Evolutionary conservation across 73 alveolate species (phyloP).

Genomic region (Stentor coeruleus): DNA sequence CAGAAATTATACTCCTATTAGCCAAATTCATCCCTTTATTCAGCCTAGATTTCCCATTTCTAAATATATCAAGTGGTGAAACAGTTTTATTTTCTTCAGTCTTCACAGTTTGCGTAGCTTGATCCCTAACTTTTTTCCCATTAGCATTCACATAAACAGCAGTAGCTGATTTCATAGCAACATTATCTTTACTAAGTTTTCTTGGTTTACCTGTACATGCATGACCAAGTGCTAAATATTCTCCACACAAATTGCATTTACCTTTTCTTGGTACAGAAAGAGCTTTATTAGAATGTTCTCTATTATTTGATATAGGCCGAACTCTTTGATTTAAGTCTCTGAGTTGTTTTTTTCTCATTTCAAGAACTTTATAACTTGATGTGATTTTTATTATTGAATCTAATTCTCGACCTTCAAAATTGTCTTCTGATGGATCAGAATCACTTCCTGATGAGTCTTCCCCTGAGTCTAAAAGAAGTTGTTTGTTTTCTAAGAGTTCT

Average conservation of each 20-base stretch:
- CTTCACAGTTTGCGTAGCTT: slow-evolving; percentile 19
- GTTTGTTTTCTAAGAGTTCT: background rate
- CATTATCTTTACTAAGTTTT: background rate
- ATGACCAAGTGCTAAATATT: background rate
- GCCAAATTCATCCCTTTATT: too few relatives aligned
- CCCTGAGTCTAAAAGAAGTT: slow-evolving; percentile 36
- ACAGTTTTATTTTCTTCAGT: background rate
- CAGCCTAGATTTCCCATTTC: too few relatives aligned
- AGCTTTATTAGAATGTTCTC: background rate
- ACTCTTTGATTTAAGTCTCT: background rate
- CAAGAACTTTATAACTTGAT: background rate
- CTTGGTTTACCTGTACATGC: background rate
- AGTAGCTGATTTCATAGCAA: background rate
- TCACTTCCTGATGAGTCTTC: slow-evolving; percentile 69
- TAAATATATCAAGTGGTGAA: too few relatives aligned
- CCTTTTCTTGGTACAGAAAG: background rate
- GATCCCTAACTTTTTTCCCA: slow-evolving; percentile 18
- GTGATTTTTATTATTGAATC: slow-evolving; percentile 3
- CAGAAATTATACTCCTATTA: too few relatives aligned
- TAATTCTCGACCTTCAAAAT: slow-evolving; percentile 65
- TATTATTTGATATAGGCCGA: background rate
- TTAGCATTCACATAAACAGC: background rate
- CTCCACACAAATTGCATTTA: slow-evolving; percentile 8
- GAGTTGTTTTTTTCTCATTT: background rate
- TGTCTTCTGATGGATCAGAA: slow-evolving; percentile 82